Percentiles rank a stretch among this genome's conserved stretches.
Evolutionary conservation across 208 protist genomes (phyloP).

Genomic region (Vickermania spadyakhi): DNA sequence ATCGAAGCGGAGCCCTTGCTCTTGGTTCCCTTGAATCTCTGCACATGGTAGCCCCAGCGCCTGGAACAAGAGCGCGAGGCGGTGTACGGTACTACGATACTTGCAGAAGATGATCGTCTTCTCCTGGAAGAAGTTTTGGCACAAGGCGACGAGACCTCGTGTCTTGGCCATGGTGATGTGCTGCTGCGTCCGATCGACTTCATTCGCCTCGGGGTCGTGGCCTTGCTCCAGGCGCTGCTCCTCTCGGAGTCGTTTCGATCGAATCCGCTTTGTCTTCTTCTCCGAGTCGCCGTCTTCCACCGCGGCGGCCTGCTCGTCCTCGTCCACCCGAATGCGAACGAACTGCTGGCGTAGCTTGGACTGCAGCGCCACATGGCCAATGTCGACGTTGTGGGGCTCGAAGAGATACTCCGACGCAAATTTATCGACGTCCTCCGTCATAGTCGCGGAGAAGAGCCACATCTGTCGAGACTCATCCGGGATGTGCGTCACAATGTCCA

Average conservation of each 20-base stretch:
- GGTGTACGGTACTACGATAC: slow-evolving; percentile 79
- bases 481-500: slow-evolving; percentile 90
- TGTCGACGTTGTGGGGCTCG: slow-evolving; percentile 79
- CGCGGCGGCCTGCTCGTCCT: slow-evolving; percentile 1
- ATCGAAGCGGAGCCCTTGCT: slow-evolving; percentile 75
- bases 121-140: slow-evolving; percentile 56
- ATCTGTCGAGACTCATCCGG: slow-evolving; percentile 75
- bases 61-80: slow-evolving; percentile 71
- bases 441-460: slow-evolving; percentile 86
- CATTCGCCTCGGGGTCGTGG: neutral
- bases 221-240: slow-evolving; percentile 5
- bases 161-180: slow-evolving; percentile 74
- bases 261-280: slow-evolving; percentile 17
- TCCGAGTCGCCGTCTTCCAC: slow-evolving; percentile 60
- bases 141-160: slow-evolving; percentile 72
- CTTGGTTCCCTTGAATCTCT: slow-evolving; percentile 82
- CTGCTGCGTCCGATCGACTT: slow-evolving; percentile 12
- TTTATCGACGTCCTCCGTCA: slow-evolving; percentile 82
- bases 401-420: slow-evolving; percentile 82
- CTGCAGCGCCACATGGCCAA: slow-evolving; percentile 86
- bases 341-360: slow-evolving; percentile 85
- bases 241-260: slow-evolving; percentile 9
- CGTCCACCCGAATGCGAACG: slow-evolving; percentile 44
- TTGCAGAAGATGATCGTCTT: slow-evolving; percentile 86
- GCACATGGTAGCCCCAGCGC: slow-evolving; percentile 48